These are phyloP conservation scores for Solanum habrochaites DNA, from an alignment of 257 asterid genomes.

Conservation along the genomic window DNA sequence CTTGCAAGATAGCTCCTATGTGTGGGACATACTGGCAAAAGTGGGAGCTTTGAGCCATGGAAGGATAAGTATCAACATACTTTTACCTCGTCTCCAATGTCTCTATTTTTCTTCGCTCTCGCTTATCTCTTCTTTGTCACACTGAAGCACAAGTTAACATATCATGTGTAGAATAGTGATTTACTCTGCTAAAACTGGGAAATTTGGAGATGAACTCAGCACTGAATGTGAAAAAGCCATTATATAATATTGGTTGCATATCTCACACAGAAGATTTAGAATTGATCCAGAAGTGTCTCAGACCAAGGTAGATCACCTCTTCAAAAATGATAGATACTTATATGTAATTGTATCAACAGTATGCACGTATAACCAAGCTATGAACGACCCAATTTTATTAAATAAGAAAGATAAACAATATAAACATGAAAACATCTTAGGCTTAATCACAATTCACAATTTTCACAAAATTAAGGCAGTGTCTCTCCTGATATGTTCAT, in stretches of 20 bases:
- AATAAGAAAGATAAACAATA: background rate
- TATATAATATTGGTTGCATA: background rate
- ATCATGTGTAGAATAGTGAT: background rate
- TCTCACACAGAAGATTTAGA: background rate
- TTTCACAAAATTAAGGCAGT: background rate
- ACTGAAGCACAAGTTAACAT: background rate
- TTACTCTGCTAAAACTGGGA: background rate
- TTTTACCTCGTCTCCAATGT: background rate
- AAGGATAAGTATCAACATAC: background rate
- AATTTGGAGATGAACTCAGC: background rate
- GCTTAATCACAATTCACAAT: background rate
- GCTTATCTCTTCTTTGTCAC: background rate
- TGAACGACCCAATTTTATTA: background rate
- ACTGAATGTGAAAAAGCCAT: background rate
- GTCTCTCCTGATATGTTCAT: background rate
- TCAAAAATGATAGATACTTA: background rate
- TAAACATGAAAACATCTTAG: background rate
- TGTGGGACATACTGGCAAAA: background rate
- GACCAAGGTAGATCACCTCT: background rate
- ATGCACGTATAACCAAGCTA: background rate
- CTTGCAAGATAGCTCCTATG: background rate
- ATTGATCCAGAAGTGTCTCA: background rate
- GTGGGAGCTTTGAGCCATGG: background rate
- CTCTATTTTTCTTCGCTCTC: background rate
- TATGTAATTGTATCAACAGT: background rate